Evolutionary conservation across 2,329 filamentous ascomycete species (phyloP).

Genomic region (Aspergillus sp.): DNA sequence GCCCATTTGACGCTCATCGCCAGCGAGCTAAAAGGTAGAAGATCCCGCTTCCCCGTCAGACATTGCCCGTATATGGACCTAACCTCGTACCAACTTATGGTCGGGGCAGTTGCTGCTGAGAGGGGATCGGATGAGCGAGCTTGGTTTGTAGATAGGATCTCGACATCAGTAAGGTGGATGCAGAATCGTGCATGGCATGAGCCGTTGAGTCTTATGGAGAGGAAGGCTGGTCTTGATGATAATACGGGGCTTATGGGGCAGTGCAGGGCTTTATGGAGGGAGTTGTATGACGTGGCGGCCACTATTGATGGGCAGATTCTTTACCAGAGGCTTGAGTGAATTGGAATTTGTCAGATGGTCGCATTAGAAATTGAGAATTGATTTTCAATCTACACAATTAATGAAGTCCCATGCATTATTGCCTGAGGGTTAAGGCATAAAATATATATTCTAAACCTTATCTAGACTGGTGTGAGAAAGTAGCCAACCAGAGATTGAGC

Average conservation of each 20-base stretch:
- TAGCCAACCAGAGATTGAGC: too few relatives aligned
- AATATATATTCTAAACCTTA: too few relatives aligned
- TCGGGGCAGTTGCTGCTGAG: constrained; percentile 6
- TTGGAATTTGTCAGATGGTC: too few relatives aligned
- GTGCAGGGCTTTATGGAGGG: background rate
- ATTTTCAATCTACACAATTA: too few relatives aligned
- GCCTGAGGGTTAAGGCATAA: too few relatives aligned
- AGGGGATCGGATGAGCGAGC: background rate
- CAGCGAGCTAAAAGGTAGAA: constrained; percentile 1
- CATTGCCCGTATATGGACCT: constrained; percentile 5
- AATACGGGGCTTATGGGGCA: background rate
- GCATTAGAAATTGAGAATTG: too few relatives aligned
- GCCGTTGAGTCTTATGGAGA: background rate
- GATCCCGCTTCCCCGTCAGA: background rate
- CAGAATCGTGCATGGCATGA: background rate
- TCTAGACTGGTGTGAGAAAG: too few relatives aligned
- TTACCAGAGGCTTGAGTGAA: too few relatives aligned
- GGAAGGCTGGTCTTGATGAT: background rate
- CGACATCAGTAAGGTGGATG: background rate
- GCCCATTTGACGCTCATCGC: constrained; percentile 7
- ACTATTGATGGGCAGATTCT: too few relatives aligned
- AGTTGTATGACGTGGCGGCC: background rate
- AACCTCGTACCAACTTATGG: constrained; percentile 2
- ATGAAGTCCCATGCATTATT: too few relatives aligned
- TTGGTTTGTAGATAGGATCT: constrained; percentile 5